These are phyloP conservation scores for Blastobotrys apis DNA, from an alignment of 1,139 yeast species.

Conservation along the genomic window DNA sequence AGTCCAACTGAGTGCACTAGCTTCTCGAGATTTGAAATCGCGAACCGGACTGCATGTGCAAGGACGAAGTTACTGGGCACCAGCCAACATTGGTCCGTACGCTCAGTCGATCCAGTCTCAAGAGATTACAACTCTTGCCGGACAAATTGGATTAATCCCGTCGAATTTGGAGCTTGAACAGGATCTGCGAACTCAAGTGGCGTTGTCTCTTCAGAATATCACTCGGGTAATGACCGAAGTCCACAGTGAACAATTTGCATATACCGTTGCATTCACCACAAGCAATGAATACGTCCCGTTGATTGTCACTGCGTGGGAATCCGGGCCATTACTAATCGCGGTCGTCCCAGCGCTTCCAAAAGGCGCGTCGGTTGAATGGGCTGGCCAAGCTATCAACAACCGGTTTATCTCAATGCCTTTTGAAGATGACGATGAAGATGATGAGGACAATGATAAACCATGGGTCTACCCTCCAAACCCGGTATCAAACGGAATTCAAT, in stretches of 20 bases:
- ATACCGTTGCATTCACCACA: slow-evolving; percentile 55
- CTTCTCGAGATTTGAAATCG: slow-evolving; percentile 20
- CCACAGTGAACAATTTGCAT: slow-evolving; percentile 36
- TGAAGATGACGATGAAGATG: slow-evolving; percentile 23
- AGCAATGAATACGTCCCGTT: slow-evolving; percentile 30
- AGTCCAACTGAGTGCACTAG: slow-evolving; percentile 58
- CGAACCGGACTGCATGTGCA: slow-evolving; percentile 74
- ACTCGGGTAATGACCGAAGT: slow-evolving; percentile 3
- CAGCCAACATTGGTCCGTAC: slow-evolving; percentile 95
- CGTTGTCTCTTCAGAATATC: slow-evolving; percentile 63
- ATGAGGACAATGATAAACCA: too few species aligned
- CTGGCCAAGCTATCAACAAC: slow-evolving; percentile 30
- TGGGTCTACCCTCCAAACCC: slow-evolving; percentile 9
- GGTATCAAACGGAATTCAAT: slow-evolving; percentile 1
- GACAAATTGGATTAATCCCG: slow-evolving; percentile 87
- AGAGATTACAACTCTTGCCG: slow-evolving; percentile 66
- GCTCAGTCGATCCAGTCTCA: slow-evolving; percentile 68
- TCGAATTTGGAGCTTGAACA: slow-evolving; percentile 47
- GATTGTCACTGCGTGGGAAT: slow-evolving; percentile 42
- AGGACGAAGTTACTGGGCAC: slow-evolving; percentile 95
- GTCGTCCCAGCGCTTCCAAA: slow-evolving; percentile 64
- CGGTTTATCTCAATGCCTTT: slow-evolving; percentile 23
- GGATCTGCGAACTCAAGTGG: slow-evolving; percentile 35
- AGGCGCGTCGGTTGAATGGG: slow-evolving; percentile 74
- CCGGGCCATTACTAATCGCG: slow-evolving; percentile 40